Evolutionary conservation across 176 grass and related monocot species (phyloP).

Genomic region (Stipa capillata): DNA sequence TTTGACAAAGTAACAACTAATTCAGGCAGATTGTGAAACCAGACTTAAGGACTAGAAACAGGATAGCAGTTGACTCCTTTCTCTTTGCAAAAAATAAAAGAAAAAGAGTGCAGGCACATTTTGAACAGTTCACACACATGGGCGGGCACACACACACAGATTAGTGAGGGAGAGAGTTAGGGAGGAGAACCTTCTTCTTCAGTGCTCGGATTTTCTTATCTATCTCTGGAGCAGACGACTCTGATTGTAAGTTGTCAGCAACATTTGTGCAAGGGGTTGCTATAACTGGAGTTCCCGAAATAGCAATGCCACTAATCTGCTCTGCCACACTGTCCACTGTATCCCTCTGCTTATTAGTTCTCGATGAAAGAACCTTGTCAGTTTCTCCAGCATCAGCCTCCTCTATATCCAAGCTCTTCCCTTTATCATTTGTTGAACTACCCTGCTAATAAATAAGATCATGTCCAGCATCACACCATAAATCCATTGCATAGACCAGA

Average conservation of each 20-base stretch:
- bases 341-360: conserved; percentile 24
- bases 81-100: no score
- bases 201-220: conserved; percentile 92
- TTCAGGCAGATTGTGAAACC: no score
- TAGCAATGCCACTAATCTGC: conserved; percentile 60
- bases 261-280: conserved; percentile 34
- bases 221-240: conserved; percentile 56
- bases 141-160: no score
- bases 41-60: no score
- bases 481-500: conserved; percentile 2
- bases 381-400: conserved; percentile 31
- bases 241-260: conserved; percentile 38
- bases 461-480: background rate
- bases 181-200: conserved; percentile 94
- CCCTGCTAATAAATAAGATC: conserved; percentile 44
- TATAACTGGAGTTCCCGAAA: conserved; percentile 37
- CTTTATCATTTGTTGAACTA: conserved; percentile 67
- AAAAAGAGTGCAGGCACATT: background rate
- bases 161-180: background rate
- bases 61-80: no score
- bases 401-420: conserved; percentile 44
- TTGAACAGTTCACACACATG: background rate
- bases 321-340: conserved; percentile 43
- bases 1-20: no score
- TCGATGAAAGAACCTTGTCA: conserved; percentile 33